These are phyloP conservation scores for Syncephalis plumigaleata DNA, from an alignment of 371 early-diverging fungal genomes.

Conservation along the genomic window DNA sequence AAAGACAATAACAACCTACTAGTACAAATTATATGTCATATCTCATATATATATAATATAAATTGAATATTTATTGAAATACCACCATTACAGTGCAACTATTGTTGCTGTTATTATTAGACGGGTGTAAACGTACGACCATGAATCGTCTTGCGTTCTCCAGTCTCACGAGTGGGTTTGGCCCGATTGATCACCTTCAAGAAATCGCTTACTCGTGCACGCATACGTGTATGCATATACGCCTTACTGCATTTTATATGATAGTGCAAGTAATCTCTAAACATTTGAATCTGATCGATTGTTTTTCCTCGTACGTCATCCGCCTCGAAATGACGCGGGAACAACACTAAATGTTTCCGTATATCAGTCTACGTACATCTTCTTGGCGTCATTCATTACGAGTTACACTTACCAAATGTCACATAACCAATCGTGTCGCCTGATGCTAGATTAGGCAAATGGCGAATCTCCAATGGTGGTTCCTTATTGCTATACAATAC, in stretches of 20 bases:
- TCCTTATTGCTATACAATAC: slow-evolving; percentile 84
- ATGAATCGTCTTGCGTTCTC: slow-evolving; percentile 62
- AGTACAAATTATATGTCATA: no score
- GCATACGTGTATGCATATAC: slow-evolving; percentile 96
- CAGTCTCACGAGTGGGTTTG: slow-evolving; percentile 67
- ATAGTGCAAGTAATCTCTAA: slow-evolving; percentile 96
- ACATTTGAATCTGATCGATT: slow-evolving; percentile 84
- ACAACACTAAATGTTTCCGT: slow-evolving; percentile 45
- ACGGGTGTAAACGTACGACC: no score
- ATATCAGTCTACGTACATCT: no score
- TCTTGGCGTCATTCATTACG: not conserved
- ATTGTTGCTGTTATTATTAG: no score
- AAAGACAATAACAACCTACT: no score
- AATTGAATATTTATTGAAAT: no score
- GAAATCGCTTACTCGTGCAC: slow-evolving; percentile 86
- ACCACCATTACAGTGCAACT: no score
- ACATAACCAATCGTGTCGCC: slow-evolving; percentile 62
- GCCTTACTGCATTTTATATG: slow-evolving; percentile 98
- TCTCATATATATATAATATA: no score
- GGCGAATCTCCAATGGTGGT: slow-evolving; percentile 85
- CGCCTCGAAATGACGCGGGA: slow-evolving; percentile 72
- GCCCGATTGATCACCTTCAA: slow-evolving; percentile 95
- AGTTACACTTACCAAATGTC: slow-evolving; percentile 63
- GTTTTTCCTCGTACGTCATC: slow-evolving; percentile 66
- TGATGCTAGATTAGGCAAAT: slow-evolving; percentile 50